These are phyloP conservation scores for Incumbomyces delicatus DNA, from an alignment of 2,329 filamentous ascomycete species.

Conservation along the genomic window DNA sequence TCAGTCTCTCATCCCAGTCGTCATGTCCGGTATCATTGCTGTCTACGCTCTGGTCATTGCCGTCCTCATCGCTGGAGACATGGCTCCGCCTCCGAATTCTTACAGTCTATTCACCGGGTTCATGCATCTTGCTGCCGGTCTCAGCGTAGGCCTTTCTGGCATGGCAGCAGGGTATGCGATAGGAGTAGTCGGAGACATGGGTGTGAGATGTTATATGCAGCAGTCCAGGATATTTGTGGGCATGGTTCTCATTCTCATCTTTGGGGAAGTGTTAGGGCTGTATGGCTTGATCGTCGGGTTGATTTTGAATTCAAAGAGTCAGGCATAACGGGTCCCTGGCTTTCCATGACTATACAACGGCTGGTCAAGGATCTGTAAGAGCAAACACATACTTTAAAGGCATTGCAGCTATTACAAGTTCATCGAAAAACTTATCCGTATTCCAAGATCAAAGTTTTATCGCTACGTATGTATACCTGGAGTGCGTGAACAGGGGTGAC, in stretches of 20 bases:
- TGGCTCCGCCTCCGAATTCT: conserved; percentile 58
- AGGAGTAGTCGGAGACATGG: conserved; percentile 84
- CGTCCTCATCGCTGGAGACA: conserved; percentile 86
- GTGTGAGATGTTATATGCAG: conserved; percentile 90
- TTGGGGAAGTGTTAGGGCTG: conserved; percentile 90
- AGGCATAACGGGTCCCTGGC: not conserved
- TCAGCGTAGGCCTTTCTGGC: conserved; percentile 85
- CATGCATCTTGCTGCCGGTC: conserved; percentile 82
- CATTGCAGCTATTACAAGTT: no score
- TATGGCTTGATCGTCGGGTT: conserved; percentile 92
- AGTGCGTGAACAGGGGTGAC: no score
- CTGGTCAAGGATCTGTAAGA: not conserved
- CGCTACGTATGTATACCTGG: no score
- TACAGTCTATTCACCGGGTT: conserved; percentile 88
- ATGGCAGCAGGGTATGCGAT: conserved; percentile 94
- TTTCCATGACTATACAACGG: not conserved
- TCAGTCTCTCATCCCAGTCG: conserved; percentile 42
- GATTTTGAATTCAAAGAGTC: conserved; percentile 78
- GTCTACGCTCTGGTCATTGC: conserved; percentile 96
- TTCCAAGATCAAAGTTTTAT: no score
- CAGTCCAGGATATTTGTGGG: conserved; percentile 94
- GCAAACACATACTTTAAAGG: not conserved
- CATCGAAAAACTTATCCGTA: no score
- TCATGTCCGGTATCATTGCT: conserved; percentile 99
- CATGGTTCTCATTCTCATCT: conserved; percentile 98